Conservation (phyloP, 2,329 filamentous ascomycete species). For the Paecilomyces sp. region DNA sequence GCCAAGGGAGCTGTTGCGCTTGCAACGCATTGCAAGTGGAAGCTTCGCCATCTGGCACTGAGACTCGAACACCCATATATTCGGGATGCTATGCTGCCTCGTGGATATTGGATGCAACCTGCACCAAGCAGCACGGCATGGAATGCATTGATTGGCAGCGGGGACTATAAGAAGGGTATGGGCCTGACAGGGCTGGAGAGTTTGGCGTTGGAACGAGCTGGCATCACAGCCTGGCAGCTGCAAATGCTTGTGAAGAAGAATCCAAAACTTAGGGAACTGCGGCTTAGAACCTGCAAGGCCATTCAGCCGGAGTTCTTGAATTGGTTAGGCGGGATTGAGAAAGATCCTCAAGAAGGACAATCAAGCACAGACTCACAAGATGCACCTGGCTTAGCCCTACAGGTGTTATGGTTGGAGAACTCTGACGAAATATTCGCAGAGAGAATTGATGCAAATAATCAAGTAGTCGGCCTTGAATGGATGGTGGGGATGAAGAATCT, state of each 20-base stretch:
- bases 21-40: slow-evolving; percentile 12
- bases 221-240: slow-evolving; percentile 27
- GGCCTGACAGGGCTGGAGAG: slow-evolving; percentile 19
- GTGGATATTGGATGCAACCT: slow-evolving; percentile 20
- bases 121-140: slow-evolving; percentile 20
- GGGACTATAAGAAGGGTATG: slow-evolving; percentile 9
- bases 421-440: slow-evolving; percentile 13
- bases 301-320: slow-evolving; percentile 26
- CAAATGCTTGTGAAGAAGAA: slow-evolving; percentile 24
- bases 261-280: slow-evolving; percentile 17
- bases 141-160: slow-evolving; percentile 25
- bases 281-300: slow-evolving; percentile 24
- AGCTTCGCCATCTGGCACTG: slow-evolving; percentile 24
- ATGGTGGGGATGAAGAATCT: slow-evolving; percentile 15
- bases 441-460: slow-evolving; percentile 4
- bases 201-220: slow-evolving; percentile 23
- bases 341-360: slow-evolving; percentile 6
- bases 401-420: slow-evolving; percentile 21
- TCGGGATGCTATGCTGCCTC: slow-evolving; percentile 20
- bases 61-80: slow-evolving; percentile 29
- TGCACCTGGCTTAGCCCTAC: slow-evolving; percentile 15
- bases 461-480: slow-evolving; percentile 16
- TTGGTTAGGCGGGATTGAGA: slow-evolving; percentile 22
- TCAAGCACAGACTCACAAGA: background rate
- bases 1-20: slow-evolving; percentile 18